Evolutionary conservation across 2,329 filamentous ascomycete species (phyloP).

Genomic region (Pseudogymnoascus sp.): DNA sequence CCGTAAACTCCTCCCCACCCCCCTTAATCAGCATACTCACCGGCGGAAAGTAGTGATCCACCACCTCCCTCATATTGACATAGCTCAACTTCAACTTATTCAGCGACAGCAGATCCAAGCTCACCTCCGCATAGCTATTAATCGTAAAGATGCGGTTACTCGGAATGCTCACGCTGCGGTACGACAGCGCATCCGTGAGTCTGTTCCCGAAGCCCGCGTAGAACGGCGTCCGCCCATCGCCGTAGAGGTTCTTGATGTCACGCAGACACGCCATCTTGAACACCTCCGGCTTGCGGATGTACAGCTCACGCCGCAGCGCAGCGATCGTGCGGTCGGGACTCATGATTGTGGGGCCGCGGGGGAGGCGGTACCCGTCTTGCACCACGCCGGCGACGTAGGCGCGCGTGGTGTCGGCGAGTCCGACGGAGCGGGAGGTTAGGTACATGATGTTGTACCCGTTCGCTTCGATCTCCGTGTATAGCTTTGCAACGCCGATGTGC

Average conservation of each 20-base stretch:
- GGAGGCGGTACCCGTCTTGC: conserved; percentile 80
- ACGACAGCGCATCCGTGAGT: conserved; percentile 91
- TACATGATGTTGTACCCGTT: conserved; percentile 99
- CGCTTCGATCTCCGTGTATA: conserved; percentile 89
- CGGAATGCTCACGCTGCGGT: conserved; percentile 92
- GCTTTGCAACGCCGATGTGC: conserved; percentile 89
- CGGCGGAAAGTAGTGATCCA: conserved; percentile 97
- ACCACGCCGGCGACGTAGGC: conserved; percentile 83
- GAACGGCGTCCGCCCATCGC: conserved; percentile 71
- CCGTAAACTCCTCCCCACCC: conserved; percentile 90
- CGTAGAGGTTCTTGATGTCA: conserved; percentile 87
- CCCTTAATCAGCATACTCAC: conserved; percentile 79
- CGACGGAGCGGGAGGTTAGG: conserved; percentile 86
- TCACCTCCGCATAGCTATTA: conserved; percentile 95
- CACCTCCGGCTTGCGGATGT: conserved; percentile 91
- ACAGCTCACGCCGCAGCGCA: conserved; percentile 83
- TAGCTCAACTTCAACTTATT: conserved; percentile 97
- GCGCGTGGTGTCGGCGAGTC: conserved; percentile 84
- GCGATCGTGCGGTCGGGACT: conserved; percentile 94
- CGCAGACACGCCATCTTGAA: conserved; percentile 99
- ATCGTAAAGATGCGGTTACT: conserved; percentile 95
- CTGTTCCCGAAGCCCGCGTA: conserved; percentile 97
- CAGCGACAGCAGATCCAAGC: conserved; percentile 78
- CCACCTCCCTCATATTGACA: conserved; percentile 91
- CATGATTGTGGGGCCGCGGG: conserved; percentile 87